A percentile compares a stretch with the other conserved stretches of the same genome.
Evolutionary conservation across 495 filamentous ascomycete species (phyloP).

Genomic region (Xylaria flabelliformis): DNA sequence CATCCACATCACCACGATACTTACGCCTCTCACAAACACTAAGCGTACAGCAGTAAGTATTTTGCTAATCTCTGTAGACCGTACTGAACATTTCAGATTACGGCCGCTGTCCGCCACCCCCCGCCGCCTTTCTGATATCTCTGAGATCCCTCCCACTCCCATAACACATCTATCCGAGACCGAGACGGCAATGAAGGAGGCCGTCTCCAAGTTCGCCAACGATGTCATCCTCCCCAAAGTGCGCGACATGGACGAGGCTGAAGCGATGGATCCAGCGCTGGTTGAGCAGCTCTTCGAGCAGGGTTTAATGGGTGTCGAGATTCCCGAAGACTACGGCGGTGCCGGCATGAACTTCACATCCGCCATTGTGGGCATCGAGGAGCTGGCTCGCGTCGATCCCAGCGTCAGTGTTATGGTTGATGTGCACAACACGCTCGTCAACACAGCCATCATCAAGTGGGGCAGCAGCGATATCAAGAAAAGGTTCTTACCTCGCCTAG

Average conservation of each 20-base stretch:
- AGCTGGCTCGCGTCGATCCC: conserved; percentile 92
- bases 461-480: conserved; percentile 75
- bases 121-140: conserved; percentile 66
- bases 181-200: conserved; percentile 85
- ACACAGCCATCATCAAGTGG: conserved; percentile 89
- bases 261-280: conserved; percentile 86
- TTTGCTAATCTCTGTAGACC: conserved; percentile 7
- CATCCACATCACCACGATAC: conserved; percentile 53
- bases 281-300: conserved; percentile 97
- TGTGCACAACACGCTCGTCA: conserved; percentile 97
- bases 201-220: conserved; percentile 87
- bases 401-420: conserved; percentile 92
- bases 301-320: conserved; percentile 96
- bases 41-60: conserved; percentile 53
- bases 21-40: conserved; percentile 39
- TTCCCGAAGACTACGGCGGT: conserved; percentile 95
- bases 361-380: conserved; percentile 95
- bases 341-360: conserved; percentile 98
- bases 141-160: conserved; percentile 81
- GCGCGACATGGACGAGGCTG: conserved; percentile 96
- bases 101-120: conserved; percentile 76
- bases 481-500: conserved; percentile 85
- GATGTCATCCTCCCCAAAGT: conserved; percentile 90
- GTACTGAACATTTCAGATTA: conserved; percentile 35
- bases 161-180: conserved; percentile 93